A percentile compares a stretch with the other conserved stretches of the same genome.
Evolutionary conservation across 495 filamentous ascomycete genomes (phyloP).

Genomic region (Aspergillus leporis): DNA sequence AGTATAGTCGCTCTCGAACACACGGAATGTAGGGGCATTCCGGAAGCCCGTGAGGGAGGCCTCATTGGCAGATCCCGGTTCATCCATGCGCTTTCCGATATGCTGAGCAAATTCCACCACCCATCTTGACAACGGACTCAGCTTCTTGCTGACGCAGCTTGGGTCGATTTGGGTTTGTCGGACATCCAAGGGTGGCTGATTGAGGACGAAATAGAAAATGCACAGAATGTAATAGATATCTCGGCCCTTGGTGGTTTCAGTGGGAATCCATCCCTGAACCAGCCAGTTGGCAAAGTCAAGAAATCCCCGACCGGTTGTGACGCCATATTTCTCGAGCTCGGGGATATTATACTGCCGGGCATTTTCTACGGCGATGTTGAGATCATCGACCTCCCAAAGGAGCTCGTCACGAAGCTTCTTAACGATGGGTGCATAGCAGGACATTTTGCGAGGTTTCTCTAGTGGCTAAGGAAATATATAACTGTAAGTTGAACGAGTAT

Average conservation of each 20-base stretch:
- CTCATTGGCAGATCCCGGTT: not conserved
- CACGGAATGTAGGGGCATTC: not conserved
- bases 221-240: constrained; percentile 26
- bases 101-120: not conserved
- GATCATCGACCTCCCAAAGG: not conserved
- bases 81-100: not conserved
- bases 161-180: not conserved
- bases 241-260: constrained; percentile 22
- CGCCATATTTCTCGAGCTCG: not conserved
- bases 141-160: not conserved
- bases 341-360: not conserved
- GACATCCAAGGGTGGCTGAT: constrained; percentile 19
- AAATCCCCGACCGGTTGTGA: not conserved
- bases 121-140: not conserved
- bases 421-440: no score
- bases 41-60: not conserved
- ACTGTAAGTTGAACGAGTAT: no score
- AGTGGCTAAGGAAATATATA: no score
- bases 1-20: not conserved
- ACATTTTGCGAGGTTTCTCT: no score
- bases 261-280: constrained; percentile 23
- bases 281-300: not conserved
- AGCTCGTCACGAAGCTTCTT: not conserved
- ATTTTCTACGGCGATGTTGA: not conserved
- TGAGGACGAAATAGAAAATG: constrained; percentile 34